Base-by-base conservation (phyloP, 768 basidiomycete species). In the Russula abietina region DNA sequence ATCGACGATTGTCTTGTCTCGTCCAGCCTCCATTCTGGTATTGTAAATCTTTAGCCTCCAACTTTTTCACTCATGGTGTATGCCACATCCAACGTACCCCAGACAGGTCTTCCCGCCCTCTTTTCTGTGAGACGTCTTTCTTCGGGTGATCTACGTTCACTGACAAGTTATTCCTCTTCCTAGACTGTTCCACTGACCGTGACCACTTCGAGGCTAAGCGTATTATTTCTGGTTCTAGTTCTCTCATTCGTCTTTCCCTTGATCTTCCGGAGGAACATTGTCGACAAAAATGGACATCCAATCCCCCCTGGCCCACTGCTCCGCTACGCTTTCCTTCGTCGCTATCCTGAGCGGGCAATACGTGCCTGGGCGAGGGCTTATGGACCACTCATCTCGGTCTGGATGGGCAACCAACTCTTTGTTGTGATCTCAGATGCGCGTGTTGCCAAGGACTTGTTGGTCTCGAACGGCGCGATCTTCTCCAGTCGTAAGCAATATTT, bases 351-450 rank as follows among this genome's bases (percentile, higher is more conserved):
- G 67, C 72, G 76, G 38, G 74, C 74, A 2, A 70, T 81, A 12
- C 72, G 77, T 57, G 64, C 69, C 41, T 81, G 80, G 80, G 73
- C 76, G 2, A 75, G 76, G 57, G 73, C 73, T 54, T 81, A 73
- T 58, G 80, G 80, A 0, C 70, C 77, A 1, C 55, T 81, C 10
- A 79, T 76, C 64, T 80, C 80, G 7, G 62, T 81, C 56, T 78
- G 75, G 74, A 73, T 81, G 26, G 80, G 80, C n/a, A 76, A 78
- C 62, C 80, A 80, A 62, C 76, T 79, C 22, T 78, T 80, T 64
- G 73, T 81, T 51, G 71, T 79, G 50, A 61, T 81, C 38, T 80
- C 79, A 4, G 78, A 79, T 64, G 74, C 79, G 11, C 70, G 72
- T 22, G 73, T 80, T 17, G 79, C 74, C 0, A 76, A 76, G 55